Conservation (phyloP, 2,329 filamentous ascomycete species). For the Fusarium drepaniforme region DNA sequence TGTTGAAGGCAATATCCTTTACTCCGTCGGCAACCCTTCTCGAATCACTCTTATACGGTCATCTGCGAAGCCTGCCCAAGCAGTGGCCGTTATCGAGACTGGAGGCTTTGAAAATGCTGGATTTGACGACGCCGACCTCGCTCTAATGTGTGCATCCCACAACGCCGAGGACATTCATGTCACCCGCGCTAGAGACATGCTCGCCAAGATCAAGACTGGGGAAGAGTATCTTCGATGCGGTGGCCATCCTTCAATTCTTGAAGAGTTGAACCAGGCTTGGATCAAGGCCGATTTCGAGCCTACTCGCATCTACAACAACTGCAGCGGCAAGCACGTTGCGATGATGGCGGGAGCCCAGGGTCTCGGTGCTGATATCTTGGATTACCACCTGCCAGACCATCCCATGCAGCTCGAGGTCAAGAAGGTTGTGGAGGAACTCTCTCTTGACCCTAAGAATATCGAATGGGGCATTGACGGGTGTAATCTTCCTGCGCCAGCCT, state of each 20-base stretch:
- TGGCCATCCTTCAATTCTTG: constrained; percentile 53
- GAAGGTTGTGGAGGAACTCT: constrained; percentile 51
- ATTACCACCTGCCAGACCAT: constrained; percentile 52
- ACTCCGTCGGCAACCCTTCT: constrained; percentile 53
- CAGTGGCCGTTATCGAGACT: constrained; percentile 58
- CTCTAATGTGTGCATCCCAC: constrained; percentile 61
- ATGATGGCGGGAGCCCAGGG: constrained; percentile 59
- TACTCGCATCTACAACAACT: constrained; percentile 57
- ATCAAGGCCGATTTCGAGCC: constrained; percentile 53
- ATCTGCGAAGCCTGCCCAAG: constrained; percentile 59
- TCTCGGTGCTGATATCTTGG: constrained; percentile 45
- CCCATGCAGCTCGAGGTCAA: constrained; percentile 56
- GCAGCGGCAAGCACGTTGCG: constrained; percentile 61
- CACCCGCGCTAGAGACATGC: constrained; percentile 51
- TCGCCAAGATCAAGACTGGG: constrained; percentile 47
- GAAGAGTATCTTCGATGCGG: constrained; percentile 58
- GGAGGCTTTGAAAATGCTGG: constrained; percentile 51
- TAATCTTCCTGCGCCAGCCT: constrained; percentile 60
- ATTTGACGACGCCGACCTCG: constrained; percentile 57
- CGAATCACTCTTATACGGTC: constrained; percentile 59
- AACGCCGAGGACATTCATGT: constrained; percentile 58
- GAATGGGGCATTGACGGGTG: constrained; percentile 61
- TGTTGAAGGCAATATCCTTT: constrained; percentile 52
- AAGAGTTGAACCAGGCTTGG: constrained; percentile 53
- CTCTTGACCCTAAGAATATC: constrained; percentile 43